Conservation (phyloP, 129 eudicot genomes). For the Deinandra increscens region DNA sequence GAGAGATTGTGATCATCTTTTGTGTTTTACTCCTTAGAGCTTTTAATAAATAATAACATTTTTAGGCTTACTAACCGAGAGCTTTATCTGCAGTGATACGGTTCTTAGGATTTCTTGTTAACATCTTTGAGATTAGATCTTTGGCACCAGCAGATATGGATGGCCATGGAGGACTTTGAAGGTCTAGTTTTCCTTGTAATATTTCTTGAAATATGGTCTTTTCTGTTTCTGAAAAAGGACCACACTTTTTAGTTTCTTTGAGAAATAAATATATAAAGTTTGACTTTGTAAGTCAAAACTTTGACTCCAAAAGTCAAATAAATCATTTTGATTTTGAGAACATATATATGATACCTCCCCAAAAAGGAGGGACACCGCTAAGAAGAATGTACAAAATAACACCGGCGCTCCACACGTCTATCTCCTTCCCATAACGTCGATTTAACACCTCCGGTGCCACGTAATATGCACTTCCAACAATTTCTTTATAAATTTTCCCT, state of each 20-base stretch:
- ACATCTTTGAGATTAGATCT: constrained; percentile 76
- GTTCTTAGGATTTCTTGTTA: constrained; percentile 61
- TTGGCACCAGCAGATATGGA: constrained; percentile 76
- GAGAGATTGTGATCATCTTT: background rate
- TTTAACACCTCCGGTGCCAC: constrained; percentile 93
- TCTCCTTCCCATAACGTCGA: constrained; percentile 82
- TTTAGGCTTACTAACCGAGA: constrained; percentile 50
- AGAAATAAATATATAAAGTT: background rate
- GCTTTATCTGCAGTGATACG: constrained; percentile 87
- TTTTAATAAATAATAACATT: background rate
- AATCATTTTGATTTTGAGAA: background rate
- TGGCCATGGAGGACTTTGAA: constrained; percentile 75
- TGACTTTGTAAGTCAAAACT: background rate
- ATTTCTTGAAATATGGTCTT: constrained; percentile 70
- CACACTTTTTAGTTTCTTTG: background rate
- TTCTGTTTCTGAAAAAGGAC: constrained; percentile 58
- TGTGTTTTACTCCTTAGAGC: background rate
- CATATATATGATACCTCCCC: constrained; percentile 59
- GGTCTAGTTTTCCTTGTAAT: constrained; percentile 53
- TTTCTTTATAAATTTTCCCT: constrained; percentile 67
- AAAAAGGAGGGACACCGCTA: constrained; percentile 93
- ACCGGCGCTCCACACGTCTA: constrained; percentile 99
- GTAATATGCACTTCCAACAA: constrained; percentile 92
- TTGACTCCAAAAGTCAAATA: background rate
- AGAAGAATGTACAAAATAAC: constrained; percentile 84